Base-by-base conservation (phyloP, 2,329 filamentous ascomycete species). In the Trichocomaceae sp. region DNA sequence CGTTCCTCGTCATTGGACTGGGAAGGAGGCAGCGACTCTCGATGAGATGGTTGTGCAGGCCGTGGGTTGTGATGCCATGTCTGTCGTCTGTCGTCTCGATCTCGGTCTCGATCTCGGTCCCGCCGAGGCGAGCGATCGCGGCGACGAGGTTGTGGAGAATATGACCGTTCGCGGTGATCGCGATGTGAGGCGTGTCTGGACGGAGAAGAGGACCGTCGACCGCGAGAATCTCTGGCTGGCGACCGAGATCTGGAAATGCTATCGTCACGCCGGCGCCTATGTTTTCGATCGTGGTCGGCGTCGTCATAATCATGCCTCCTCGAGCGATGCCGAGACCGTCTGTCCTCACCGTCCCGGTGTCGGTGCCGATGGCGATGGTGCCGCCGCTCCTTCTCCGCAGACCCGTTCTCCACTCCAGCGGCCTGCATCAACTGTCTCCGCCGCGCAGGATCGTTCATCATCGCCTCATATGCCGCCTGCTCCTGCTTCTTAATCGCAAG, bases 401-500 rank as follows among this genome's bases (percentile, higher is more conserved):
- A 47, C 19, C 41, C 61, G 22, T 62, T 62, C 51, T 73, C 64
- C 59, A 70, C 62, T 15, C 69, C 72, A 1, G 66, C 72, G n/a
- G 75, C 77, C 54, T 79, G 76, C 60, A 93, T 77, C 31, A 95
- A 68, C 64, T 88, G 83, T 57, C 63, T 66, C 51, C 69, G 63
- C 39, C 70, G 69, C 22, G 71, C 62, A 8, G 73, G 67, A 60
- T 77, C 74, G 52, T 75, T 77, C 57, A 78, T 73, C 66, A 71
- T 69, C 20, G 69, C 71, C 56, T 90, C 82, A 67, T 90, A 89
- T 1, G 87, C 85, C 26, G 85, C 85, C 70, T 92, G 88, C 68
- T 97, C 91, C 67, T 95, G 87, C 68, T 85, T 87, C 78, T 95
- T 96, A 69, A 99, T 96, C 22, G 91, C 89, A 33, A 97, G 76